A percentile compares a stretch with the other conserved stretches of the same genome.
Conservation (phyloP, 1,284 basidiomycete species). For the Erythrobasidium hasegawianum region DNA sequence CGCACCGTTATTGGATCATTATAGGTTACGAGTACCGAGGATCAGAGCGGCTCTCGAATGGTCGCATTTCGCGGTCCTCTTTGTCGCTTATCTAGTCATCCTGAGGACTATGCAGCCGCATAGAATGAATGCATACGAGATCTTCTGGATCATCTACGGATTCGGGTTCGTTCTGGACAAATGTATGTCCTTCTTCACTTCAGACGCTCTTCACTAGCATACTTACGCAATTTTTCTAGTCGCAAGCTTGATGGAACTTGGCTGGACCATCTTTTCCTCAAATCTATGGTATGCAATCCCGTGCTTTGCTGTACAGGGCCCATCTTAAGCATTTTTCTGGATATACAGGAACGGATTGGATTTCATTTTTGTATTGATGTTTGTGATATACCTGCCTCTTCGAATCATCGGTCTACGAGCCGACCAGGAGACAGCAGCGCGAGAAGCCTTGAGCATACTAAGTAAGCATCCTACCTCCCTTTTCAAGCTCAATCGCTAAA, state of each 20-base stretch:
- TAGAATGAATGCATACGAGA: conserved; percentile 37
- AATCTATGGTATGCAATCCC: conserved; percentile 36
- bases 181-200: conserved; percentile 29
- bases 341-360: conserved; percentile 50
- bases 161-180: conserved; percentile 47
- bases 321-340: no score
- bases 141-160: conserved; percentile 46
- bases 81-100: conserved; percentile 49
- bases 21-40: conserved; percentile 49
- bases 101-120: conserved; percentile 28
- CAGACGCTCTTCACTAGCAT: no score
- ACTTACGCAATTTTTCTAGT: conserved; percentile 39
- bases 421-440: conserved; percentile 42
- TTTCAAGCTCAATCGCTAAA: no score
- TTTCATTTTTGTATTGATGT: conserved; percentile 47
- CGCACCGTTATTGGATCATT: conserved; percentile 51
- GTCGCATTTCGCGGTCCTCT: conserved; percentile 46
- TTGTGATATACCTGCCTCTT: conserved; percentile 47
- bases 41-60: conserved; percentile 47
- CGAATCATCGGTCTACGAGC: conserved; percentile 45
- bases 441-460: conserved; percentile 48
- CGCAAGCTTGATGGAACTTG: conserved; percentile 41
- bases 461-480: conserved; percentile 11
- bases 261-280: conserved; percentile 44
- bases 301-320: no score